These are phyloP conservation scores for Gyrodon lividus DNA, from an alignment of 768 basidiomycete genomes.

Conservation along the genomic window DNA sequence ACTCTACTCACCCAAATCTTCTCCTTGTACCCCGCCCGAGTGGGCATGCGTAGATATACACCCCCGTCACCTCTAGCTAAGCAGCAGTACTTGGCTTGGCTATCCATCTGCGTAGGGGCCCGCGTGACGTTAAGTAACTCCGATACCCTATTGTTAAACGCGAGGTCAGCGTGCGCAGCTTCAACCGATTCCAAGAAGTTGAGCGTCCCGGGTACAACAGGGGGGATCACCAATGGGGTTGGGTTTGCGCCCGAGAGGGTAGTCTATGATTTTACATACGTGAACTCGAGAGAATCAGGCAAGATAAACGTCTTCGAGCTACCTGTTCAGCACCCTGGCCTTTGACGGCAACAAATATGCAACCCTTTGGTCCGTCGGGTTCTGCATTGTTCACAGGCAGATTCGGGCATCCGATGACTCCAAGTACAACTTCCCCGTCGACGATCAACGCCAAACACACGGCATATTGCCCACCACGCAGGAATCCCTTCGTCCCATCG, in stretches of 20 bases:
- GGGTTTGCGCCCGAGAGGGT: conserved; percentile 52
- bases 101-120: conserved; percentile 83
- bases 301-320: neutral
- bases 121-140: conserved; percentile 62
- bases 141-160: conserved; percentile 75
- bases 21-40: conserved; percentile 75
- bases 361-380: conserved; percentile 66
- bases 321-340: conserved; percentile 84
- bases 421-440: conserved; percentile 74
- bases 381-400: conserved; percentile 56
- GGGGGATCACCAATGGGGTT: conserved; percentile 48
- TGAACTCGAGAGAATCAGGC: neutral
- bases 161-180: conserved; percentile 86
- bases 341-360: conserved; percentile 82
- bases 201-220: conserved; percentile 44
- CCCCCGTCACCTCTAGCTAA: conserved; percentile 85
- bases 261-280: conserved; percentile 36
- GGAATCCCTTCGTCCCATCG: conserved; percentile 92
- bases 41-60: conserved; percentile 78
- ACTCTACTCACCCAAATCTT: conserved; percentile 86
- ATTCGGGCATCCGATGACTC: conserved; percentile 93
- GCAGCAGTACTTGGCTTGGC: conserved; percentile 92
- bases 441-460: conserved; percentile 86
- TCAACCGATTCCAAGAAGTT: conserved; percentile 91
- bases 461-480: conserved; percentile 90